Evolutionary conservation across 768 basidiomycete genomes (phyloP), one percentile per base, ranked within the genome.

Genomic region (Hysterangium stoloniferum): DNA sequence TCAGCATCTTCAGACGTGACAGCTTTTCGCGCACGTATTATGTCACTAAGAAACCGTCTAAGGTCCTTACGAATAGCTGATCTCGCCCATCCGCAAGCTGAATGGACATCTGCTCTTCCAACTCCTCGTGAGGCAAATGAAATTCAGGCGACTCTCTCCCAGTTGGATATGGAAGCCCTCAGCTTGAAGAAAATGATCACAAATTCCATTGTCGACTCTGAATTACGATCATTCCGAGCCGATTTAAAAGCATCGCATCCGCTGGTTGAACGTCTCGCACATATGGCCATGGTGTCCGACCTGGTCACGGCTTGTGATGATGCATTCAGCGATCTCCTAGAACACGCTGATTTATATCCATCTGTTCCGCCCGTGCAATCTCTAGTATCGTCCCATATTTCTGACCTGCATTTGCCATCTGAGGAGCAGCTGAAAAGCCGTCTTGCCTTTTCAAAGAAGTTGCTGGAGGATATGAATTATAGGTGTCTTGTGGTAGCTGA

Each of bases 321-420:
- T n/a, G 78, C 81, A 19, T 70, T 92, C 37, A 93, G 90, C 58
- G 87, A 92, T 62, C 71, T 93, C 4, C 68, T 94, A 40, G 86
- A 91, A 59, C 86, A 91, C 59, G 73, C 91, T 48, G 90, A 94
- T 62, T 88, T 84, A 58, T 91, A 81, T 60, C 89, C 90, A 7
- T 73, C 77, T 2, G 34, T 46, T 2, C 62, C 70, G 28, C 82
- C 82, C 4, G 61, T 69, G 24, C 71, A 74, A 4, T 64, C 74
- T 2, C 61, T 82, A 28, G 71, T 77, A 4, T 79, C 80, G 20
- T 65, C 70, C 13, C 78, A 79, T 55, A 53, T 66, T 52, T 68
- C 71, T 29, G 63, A 68, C 11, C 54, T 62, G 6, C 62, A 66
- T 20, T 56, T 73, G 4, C 65, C 78, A 6, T 80, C 89, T 0